phyloP scores from a whole-genome alignment of 2,329 filamentous ascomycete species.

The Alternaria rosae region DNA sequence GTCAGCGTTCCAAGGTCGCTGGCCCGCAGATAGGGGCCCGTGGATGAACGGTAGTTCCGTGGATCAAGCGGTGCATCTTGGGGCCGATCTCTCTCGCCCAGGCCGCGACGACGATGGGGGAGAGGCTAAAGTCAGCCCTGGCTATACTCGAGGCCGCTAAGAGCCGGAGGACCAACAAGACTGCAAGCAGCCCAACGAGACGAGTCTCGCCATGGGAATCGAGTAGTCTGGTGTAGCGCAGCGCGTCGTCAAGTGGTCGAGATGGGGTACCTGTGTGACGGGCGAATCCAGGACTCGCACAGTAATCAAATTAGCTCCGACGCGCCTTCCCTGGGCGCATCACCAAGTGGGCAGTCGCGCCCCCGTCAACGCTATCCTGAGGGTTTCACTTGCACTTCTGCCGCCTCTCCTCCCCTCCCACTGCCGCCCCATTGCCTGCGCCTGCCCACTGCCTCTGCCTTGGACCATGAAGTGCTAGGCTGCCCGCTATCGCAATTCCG shows the following conservation, averaged over 20 bases:
- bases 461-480: background rate
- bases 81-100: constrained; percentile 23
- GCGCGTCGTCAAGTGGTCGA: background rate
- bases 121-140: constrained; percentile 12
- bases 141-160: constrained; percentile 9
- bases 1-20: background rate
- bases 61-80: constrained; percentile 18
- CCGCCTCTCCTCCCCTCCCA: background rate
- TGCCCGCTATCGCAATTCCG: background rate
- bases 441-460: constrained; percentile 7
- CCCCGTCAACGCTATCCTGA: constrained; percentile 6
- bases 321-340: constrained; percentile 17
- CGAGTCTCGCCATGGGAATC: background rate
- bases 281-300: constrained; percentile 20
- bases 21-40: constrained; percentile 5
- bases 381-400: constrained; percentile 5
- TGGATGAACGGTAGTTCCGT: constrained; percentile 24
- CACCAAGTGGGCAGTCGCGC: constrained; percentile 11
- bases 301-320: constrained; percentile 31
- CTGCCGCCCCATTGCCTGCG: constrained; percentile 7
- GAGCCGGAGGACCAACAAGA: background rate
- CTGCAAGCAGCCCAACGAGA: constrained; percentile 1
- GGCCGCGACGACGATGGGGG: background rate
- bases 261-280: constrained; percentile 29
- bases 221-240: background rate